Conservation (phyloP, 169 alveolate species). For the Cyclospora cayetanensis region DNA sequence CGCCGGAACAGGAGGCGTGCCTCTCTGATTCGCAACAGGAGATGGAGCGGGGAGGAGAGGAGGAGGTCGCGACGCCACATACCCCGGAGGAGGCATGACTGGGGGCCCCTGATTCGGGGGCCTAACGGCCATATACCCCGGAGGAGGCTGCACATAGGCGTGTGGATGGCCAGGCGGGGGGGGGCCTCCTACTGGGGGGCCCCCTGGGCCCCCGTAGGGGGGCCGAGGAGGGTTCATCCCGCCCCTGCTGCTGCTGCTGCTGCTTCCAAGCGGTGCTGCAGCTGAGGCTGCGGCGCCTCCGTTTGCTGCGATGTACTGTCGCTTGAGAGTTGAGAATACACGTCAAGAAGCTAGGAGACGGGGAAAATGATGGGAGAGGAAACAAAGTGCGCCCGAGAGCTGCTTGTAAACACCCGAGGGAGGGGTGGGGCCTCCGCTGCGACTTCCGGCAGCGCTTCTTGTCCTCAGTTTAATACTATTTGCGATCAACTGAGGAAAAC, state of each 20-base stretch:
- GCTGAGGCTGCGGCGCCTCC: neutral
- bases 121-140: neutral
- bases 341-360: neutral
- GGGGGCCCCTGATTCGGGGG: constrained; percentile 9
- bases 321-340: no score
- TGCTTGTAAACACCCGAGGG: neutral
- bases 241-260: neutral
- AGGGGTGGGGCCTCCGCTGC: constrained; percentile 1
- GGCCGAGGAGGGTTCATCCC: neutral
- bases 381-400: neutral
- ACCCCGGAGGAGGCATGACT: constrained; percentile 35
- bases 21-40: neutral
- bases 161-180: neutral
- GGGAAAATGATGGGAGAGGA: neutral
- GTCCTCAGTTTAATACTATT: neutral
- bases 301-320: neutral
- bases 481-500: neutral
- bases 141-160: neutral
- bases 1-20: constrained; percentile 13
- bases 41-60: neutral
- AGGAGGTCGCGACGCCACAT: neutral
- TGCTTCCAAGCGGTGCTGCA: neutral
- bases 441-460: neutral
- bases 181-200: neutral
- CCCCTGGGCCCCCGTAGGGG: constrained; percentile 1